Evolutionary conservation across 306 rosid genomes (phyloP).

Genomic region (Albizia julibrissin): DNA sequence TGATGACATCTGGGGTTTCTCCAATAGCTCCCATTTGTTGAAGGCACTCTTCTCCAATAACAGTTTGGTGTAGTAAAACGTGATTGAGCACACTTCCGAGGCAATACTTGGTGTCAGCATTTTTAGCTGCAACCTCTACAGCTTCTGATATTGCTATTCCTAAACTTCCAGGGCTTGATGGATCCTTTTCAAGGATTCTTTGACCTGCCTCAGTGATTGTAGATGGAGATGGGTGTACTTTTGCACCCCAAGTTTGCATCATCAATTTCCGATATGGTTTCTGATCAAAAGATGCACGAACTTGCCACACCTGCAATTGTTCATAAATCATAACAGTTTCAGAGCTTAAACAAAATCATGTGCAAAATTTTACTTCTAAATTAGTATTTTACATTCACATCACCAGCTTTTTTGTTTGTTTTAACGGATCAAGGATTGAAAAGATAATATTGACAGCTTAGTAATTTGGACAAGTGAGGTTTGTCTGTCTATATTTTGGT

Average conservation of each 20-base stretch:
- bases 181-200: slow-evolving; percentile 65
- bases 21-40: slow-evolving; percentile 93
- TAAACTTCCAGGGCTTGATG: slow-evolving; percentile 78
- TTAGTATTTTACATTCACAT: neutral
- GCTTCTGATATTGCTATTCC: slow-evolving; percentile 99
- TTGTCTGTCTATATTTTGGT: neutral
- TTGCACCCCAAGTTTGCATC: slow-evolving; percentile 99
- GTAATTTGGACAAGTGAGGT: neutral
- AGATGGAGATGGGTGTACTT: slow-evolving; percentile 95
- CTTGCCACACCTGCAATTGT: slow-evolving; percentile 87
- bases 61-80: slow-evolving; percentile 90
- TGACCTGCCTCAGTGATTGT: slow-evolving; percentile 45
- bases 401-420: neutral
- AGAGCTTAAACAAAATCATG: neutral
- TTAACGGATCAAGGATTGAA: neutral
- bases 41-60: slow-evolving; percentile 79
- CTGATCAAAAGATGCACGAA: slow-evolving; percentile 83
- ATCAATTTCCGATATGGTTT: slow-evolving; percentile 86
- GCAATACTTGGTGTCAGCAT: slow-evolving; percentile 78
- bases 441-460: neutral
- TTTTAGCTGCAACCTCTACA: slow-evolving; percentile 79
- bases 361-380: slow-evolving; percentile 3
- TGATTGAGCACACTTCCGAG: slow-evolving; percentile 94
- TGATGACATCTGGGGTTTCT: slow-evolving; percentile 84
- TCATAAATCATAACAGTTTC: slow-evolving; percentile 17